Conservation (phyloP, 768 basidiomycete genomes). For the Boletus edulis region DNA sequence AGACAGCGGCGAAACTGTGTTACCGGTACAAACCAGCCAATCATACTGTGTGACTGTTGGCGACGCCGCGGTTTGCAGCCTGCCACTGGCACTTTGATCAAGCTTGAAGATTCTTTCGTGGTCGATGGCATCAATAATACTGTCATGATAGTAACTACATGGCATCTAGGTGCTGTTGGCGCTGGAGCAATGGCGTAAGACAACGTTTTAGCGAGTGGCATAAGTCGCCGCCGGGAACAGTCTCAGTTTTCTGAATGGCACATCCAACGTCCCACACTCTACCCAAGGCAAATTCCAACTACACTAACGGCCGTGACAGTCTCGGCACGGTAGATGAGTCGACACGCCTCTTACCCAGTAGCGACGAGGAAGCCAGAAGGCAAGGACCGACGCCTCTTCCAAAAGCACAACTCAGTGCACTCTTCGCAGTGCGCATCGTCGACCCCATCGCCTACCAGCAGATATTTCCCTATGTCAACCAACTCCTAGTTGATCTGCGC, state of each 20-base stretch:
- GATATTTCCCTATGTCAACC: slow-evolving; percentile 65
- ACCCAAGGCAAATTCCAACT: neutral
- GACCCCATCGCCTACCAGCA: slow-evolving; percentile 64
- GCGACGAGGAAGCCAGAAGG: slow-evolving; percentile 8
- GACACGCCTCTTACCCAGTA: slow-evolving; percentile 8
- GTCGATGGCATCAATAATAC: too few relatives aligned
- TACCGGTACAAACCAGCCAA: too few relatives aligned
- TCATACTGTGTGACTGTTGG: too few relatives aligned
- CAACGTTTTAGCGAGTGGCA: neutral
- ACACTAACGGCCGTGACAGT: neutral
- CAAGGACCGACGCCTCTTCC: slow-evolving; percentile 32
- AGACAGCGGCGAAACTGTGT: too few relatives aligned
- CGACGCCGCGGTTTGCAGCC: too few relatives aligned
- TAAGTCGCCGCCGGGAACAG: too few relatives aligned
- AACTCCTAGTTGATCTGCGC: slow-evolving; percentile 53
- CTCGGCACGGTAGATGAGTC: slow-evolving; percentile 5
- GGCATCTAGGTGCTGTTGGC: too few relatives aligned
- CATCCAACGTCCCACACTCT: neutral
- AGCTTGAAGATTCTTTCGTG: too few relatives aligned
- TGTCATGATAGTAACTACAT: too few relatives aligned
- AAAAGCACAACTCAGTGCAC: slow-evolving; percentile 42
- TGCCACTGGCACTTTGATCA: too few relatives aligned
- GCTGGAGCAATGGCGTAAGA: too few relatives aligned
- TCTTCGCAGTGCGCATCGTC: slow-evolving; percentile 45
- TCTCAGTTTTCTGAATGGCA: neutral